A percentile compares a stretch with the other conserved stretches of the same genome.
Conservation (phyloP, 1,284 basidiomycete genomes). For the Malassezia dermatis region DNA sequence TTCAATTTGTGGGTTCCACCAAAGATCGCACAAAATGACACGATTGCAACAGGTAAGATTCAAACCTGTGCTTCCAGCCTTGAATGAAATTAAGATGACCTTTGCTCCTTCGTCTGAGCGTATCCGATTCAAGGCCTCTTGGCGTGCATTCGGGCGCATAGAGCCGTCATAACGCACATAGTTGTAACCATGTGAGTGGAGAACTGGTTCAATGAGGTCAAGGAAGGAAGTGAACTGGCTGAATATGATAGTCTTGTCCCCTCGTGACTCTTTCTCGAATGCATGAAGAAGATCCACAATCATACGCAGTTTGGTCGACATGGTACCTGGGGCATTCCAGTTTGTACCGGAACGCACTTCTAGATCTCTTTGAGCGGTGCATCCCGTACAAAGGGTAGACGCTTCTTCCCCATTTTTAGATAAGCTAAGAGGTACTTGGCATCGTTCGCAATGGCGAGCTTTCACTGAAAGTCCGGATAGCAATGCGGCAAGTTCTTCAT, state of each 20-base stretch:
- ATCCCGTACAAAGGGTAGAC: slow-evolving; percentile 26
- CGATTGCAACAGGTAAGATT: slow-evolving; percentile 91
- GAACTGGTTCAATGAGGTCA: slow-evolving; percentile 72
- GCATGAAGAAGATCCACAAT: slow-evolving; percentile 63
- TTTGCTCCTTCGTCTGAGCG: slow-evolving; percentile 55
- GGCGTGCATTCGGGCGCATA: slow-evolving; percentile 67
- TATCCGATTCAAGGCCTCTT: slow-evolving; percentile 65
- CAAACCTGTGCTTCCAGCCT: slow-evolving; percentile 84
- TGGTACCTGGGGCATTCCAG: slow-evolving; percentile 55
- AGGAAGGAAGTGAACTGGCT: slow-evolving; percentile 75
- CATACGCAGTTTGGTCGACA: slow-evolving; percentile 70
- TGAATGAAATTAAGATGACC: slow-evolving; percentile 90
- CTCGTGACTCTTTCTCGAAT: slow-evolving; percentile 57
- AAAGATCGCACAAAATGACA: slow-evolving; percentile 80
- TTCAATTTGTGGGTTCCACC: slow-evolving; percentile 59
- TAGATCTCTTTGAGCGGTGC: slow-evolving; percentile 17
- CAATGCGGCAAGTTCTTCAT: slow-evolving; percentile 60
- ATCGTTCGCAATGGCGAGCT: slow-evolving; percentile 47
- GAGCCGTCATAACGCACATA: slow-evolving; percentile 86
- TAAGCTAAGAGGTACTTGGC: slow-evolving; percentile 18
- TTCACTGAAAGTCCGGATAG: slow-evolving; percentile 57
- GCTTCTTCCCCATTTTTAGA: not conserved
- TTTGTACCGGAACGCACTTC: slow-evolving; percentile 47
- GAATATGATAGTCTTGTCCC: slow-evolving; percentile 72
- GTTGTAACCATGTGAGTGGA: slow-evolving; percentile 58